Conservation (phyloP, 345 rosid species). For the Populus tremula region DNA sequence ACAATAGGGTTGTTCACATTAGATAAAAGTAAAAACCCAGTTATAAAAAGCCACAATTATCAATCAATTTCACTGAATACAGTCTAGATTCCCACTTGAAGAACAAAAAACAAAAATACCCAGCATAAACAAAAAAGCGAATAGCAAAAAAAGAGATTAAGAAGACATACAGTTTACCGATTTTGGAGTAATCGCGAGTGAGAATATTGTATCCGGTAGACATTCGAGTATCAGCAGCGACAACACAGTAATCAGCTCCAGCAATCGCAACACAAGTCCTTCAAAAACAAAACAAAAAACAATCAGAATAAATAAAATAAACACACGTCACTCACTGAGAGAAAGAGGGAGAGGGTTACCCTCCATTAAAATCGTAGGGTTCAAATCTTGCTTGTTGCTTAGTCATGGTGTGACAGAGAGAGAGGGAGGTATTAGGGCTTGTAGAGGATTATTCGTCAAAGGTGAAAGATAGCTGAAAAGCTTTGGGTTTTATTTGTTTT, state of each 20-base stretch:
- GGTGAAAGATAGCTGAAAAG: neutral
- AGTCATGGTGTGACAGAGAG: conserved; percentile 45
- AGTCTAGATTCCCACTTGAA: neutral
- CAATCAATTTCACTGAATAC: neutral
- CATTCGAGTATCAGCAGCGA: conserved; percentile 98
- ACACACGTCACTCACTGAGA: neutral
- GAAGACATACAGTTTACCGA: conserved; percentile 58
- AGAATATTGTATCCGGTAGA: conserved; percentile 89
- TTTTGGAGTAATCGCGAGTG: conserved; percentile 87
- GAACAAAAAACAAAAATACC: neutral
- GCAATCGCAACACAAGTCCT: conserved; percentile 94
- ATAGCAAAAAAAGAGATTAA: neutral
- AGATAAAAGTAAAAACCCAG: neutral
- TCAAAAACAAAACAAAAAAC: conserved; percentile 6
- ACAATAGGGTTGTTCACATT: neutral
- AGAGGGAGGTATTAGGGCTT: neutral
- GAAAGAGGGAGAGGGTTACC: conserved; percentile 37
- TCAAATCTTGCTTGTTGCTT: conserved; percentile 81
- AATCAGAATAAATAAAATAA: neutral
- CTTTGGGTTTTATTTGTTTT: neutral
- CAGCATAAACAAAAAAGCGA: neutral
- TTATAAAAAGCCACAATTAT: neutral
- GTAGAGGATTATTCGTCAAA: neutral
- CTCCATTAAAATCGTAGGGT: conserved; percentile 99
- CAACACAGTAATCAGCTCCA: conserved; percentile 89